These are phyloP conservation scores for Calonectria pseudoreteaudii DNA, from an alignment of 2,329 filamentous ascomycete genomes.

Conservation along the genomic window DNA sequence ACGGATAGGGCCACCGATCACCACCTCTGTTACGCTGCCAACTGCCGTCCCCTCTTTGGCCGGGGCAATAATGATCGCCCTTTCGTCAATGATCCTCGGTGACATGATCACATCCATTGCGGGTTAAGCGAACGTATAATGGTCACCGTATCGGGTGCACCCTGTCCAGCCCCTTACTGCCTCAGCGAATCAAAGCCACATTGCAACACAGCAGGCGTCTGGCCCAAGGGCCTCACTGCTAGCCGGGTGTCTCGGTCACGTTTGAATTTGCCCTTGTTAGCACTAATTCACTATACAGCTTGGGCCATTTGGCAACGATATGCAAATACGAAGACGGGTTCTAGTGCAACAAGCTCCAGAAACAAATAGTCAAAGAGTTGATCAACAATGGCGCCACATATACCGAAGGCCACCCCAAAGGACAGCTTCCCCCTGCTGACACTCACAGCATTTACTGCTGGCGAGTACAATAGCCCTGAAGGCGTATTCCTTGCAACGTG, in stretches of 20 bases:
- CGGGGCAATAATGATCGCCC: slow-evolving; percentile 15
- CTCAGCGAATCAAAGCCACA: slow-evolving; percentile 11
- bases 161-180: slow-evolving; percentile 7
- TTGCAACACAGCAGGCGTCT: neutral
- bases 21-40: neutral
- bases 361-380: neutral
- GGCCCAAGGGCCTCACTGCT: neutral
- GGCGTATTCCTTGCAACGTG: slow-evolving; percentile 23
- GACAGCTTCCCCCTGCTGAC: neutral
- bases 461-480: neutral
- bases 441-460: neutral
- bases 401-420: neutral
- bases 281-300: neutral
- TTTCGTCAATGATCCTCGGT: slow-evolving; percentile 2
- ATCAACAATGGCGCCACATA: neutral
- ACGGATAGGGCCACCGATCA: slow-evolving; percentile 3
- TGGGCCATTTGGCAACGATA: slow-evolving; percentile 2
- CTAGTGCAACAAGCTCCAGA: neutral
- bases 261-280: neutral
- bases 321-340: slow-evolving; percentile 4
- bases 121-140: slow-evolving; percentile 21
- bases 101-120: slow-evolving; percentile 6
- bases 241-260: neutral
- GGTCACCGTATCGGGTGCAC: neutral
- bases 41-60: slow-evolving; percentile 15